phyloP scores from a whole-genome alignment of 2,329 filamentous ascomycete species.

The Paramyrothecium sp. region DNA sequence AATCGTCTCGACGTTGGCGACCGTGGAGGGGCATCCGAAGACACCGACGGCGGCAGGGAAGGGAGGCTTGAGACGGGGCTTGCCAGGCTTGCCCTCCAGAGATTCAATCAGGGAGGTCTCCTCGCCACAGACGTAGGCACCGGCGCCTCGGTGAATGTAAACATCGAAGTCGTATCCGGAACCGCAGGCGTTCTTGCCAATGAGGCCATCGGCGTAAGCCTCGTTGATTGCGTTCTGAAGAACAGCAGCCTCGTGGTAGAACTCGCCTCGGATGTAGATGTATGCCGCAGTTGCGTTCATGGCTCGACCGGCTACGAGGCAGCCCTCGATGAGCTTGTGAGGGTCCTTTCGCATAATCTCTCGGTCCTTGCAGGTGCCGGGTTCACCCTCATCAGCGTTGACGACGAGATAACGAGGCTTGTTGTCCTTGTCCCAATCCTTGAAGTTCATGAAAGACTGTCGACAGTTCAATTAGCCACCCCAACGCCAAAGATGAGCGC shows the following conservation, averaged over 20 bases:
- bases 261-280: conserved; percentile 99
- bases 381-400: conserved; percentile 98
- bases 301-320: conserved; percentile 89
- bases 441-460: conserved; percentile 99
- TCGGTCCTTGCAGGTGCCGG: conserved; percentile 98
- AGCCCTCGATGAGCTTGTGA: conserved; percentile 98
- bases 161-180: conserved; percentile 98
- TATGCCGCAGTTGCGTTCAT: conserved; percentile 99
- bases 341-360: conserved; percentile 99
- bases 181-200: conserved; percentile 97
- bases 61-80: conserved; percentile 96
- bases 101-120: conserved; percentile 98
- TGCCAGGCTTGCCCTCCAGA: conserved; percentile 96
- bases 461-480: not conserved
- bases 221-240: conserved; percentile 96
- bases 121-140: conserved; percentile 97
- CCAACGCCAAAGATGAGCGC: conserved; percentile 13
- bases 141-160: conserved; percentile 93
- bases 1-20: conserved; percentile 96
- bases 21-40: conserved; percentile 96
- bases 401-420: conserved; percentile 96
- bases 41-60: conserved; percentile 97
- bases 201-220: conserved; percentile 89
- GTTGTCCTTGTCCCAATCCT: conserved; percentile 97
- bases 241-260: conserved; percentile 91